Conservation (phyloP, 2,329 filamentous ascomycete species). For the Onygenales sp. region DNA sequence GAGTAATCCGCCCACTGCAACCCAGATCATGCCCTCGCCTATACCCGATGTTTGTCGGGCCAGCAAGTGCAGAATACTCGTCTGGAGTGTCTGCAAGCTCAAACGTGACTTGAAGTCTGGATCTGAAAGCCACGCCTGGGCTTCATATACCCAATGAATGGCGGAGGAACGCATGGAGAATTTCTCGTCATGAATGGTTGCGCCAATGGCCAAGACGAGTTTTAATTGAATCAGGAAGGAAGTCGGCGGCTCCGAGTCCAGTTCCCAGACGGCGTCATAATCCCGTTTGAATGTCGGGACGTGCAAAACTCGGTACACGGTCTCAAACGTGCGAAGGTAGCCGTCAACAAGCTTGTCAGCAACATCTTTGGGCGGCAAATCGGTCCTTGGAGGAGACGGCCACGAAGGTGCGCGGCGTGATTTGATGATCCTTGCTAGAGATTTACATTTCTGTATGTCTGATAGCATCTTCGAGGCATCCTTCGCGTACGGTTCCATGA, state of each 20-base stretch:
- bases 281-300: constrained; percentile 47
- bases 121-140: constrained; percentile 25
- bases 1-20: constrained; percentile 29
- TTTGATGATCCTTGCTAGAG: constrained; percentile 42
- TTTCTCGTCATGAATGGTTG: constrained; percentile 34
- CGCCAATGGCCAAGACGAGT: constrained; percentile 30
- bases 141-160: constrained; percentile 29
- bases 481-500: constrained; percentile 14
- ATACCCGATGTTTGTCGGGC: constrained; percentile 22
- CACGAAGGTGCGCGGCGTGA: constrained; percentile 13
- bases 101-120: constrained; percentile 22
- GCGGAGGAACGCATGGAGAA: constrained; percentile 29
- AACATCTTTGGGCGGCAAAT: constrained; percentile 37
- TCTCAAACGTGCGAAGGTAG: constrained; percentile 50
- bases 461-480: constrained; percentile 27
- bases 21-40: constrained; percentile 26
- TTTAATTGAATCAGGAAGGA: constrained; percentile 39
- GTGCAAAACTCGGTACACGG: constrained; percentile 49
- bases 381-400: constrained; percentile 19
- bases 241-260: constrained; percentile 28
- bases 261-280: constrained; percentile 47
- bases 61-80: constrained; percentile 24
- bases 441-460: constrained; percentile 41
- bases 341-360: constrained; percentile 44
- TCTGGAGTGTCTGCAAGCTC: constrained; percentile 23